Conservation (phyloP, 2,329 filamentous ascomycete species). For the Xenoacremonium recifei region DNA sequence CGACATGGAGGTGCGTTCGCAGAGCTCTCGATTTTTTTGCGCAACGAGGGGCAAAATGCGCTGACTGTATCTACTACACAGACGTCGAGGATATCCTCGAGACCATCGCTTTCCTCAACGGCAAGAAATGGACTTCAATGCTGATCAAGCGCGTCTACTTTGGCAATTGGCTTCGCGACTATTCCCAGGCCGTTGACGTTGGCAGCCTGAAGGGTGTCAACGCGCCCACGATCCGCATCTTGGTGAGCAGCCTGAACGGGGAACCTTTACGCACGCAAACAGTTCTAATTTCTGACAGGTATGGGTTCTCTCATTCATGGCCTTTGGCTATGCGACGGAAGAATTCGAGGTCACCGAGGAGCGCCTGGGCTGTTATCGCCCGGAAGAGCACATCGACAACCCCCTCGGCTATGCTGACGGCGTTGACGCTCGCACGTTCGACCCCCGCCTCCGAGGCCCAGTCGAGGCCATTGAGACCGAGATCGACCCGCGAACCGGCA, state of each 20-base stretch:
- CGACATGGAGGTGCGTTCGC: constrained; percentile 58
- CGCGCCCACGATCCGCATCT: constrained; percentile 72
- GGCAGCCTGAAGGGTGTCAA: constrained; percentile 77
- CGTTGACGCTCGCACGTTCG: constrained; percentile 77
- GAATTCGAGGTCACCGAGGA: constrained; percentile 84
- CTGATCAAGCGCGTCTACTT: constrained; percentile 79
- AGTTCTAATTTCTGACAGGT: constrained; percentile 40
- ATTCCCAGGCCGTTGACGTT: constrained; percentile 80
- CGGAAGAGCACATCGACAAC: constrained; percentile 74
- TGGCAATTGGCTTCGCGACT: constrained; percentile 84
- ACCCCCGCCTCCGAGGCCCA: constrained; percentile 77
- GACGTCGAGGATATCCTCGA: constrained; percentile 83
- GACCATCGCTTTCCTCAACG: constrained; percentile 71
- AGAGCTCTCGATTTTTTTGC: constrained; percentile 10
- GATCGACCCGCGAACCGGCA: constrained; percentile 75
- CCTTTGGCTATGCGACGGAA: constrained; percentile 80
- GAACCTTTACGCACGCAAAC: not conserved
- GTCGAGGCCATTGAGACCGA: constrained; percentile 70
- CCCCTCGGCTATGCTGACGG: constrained; percentile 86
- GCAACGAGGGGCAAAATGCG: constrained; percentile 6
- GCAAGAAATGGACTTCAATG: constrained; percentile 82
- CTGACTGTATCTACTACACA: constrained; percentile 27
- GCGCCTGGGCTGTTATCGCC: constrained; percentile 75
- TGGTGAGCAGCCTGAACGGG: constrained; percentile 49
- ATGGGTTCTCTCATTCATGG: constrained; percentile 79